Evolutionary conservation across 176 grass and related monocot species (phyloP), one percentile per base, ranked within the genome.

Genomic region (Eleusine indica): DNA sequence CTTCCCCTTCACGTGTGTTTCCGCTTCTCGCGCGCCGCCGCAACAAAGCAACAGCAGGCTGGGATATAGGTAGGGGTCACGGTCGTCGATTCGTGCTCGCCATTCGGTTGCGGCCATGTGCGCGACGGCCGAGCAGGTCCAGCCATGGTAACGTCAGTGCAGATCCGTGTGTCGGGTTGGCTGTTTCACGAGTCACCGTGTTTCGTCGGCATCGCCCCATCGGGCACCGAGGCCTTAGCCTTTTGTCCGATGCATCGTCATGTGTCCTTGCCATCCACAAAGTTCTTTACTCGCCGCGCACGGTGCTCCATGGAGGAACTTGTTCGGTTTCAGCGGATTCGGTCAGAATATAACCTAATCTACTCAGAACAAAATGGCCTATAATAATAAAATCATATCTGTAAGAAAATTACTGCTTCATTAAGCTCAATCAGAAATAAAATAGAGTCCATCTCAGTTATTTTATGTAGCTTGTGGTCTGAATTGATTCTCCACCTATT

Each of bases 141-240:
- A 18, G 41, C 7, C 63, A 56, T 5, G 16, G 25, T 3, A 17
- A 18, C n/a, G 61, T 48, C 25, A 49, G 1, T 51, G 62, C 19
- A 80, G 78, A 80, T 80, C 78, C 65, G 14, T 22, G 0, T 12
- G 32, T 41, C 32, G 65, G 65, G 53, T 68, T 54, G 77, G 30
- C 16, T 16, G 60, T 8, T 13, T 8, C 60, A 40, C 12, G n/a
- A 30, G 71, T 85, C 74, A 38, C 15, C 2, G 21, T 1, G 12
- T 82, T 77, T 77, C 85, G 79, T 87, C 85, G 35, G 48, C 19
- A 70, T 87, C 79, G 22, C 86, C 86, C 86, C 86, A 87, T 79
- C 3, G 17, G 39, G n/a, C 41, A 40, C 42, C 0, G 16, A 19
- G 81, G 22, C 0, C 13, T 11, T 25, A 25, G 25, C 25, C 25